Evolutionary conservation across 805 yeast species (phyloP).

Genomic region (Metschnikowia amazonensis): DNA sequence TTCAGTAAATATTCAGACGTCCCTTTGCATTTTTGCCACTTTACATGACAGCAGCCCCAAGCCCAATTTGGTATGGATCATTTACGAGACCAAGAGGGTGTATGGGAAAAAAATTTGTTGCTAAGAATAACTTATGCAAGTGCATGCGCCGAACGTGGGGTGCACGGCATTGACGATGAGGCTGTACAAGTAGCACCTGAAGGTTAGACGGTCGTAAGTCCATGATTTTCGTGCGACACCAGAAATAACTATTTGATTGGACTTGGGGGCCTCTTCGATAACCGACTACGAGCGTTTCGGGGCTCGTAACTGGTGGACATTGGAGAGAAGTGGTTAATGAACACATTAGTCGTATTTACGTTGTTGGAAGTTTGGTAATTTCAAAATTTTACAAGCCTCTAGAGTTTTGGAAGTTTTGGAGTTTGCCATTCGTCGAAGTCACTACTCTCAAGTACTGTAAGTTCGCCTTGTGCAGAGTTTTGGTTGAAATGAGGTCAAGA

Average conservation of each 20-base stretch:
- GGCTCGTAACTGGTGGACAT: no score
- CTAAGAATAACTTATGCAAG: not conserved
- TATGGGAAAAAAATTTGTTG: not conserved
- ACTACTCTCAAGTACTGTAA: no score
- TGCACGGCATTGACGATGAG: not conserved
- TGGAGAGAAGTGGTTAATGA: no score
- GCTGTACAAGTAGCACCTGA: not conserved
- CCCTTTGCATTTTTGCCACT: not conserved
- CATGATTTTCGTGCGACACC: not conserved
- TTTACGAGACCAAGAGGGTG: not conserved
- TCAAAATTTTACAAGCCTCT: no score
- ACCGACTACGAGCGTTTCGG: no score
- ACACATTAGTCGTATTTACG: no score
- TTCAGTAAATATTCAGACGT: not conserved
- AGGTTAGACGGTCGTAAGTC: not conserved
- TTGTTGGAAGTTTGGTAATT: no score
- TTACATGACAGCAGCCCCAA: not conserved
- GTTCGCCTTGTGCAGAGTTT: no score
- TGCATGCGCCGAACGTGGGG: not conserved
- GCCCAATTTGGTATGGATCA: not conserved
- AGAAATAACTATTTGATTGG: not conserved
- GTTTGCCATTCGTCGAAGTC: no score
- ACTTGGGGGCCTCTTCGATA: not conserved
- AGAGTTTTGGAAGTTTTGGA: no score
- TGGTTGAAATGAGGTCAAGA: no score